Conservation (phyloP, 2,329 filamentous ascomycete species). For the Septoria linicola region DNA sequence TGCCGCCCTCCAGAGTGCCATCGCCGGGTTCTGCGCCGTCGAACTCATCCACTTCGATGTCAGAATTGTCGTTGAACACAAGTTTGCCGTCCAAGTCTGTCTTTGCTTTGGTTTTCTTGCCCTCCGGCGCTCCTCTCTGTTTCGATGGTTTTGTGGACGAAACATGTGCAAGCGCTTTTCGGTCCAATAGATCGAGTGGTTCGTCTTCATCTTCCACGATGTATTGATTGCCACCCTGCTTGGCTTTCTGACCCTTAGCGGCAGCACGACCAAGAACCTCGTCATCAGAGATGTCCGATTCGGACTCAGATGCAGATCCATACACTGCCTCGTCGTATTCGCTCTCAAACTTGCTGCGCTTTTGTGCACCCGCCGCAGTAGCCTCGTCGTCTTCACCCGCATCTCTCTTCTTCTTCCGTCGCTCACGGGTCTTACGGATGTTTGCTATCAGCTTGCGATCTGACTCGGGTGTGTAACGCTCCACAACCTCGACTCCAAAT, state of each 20-base stretch:
- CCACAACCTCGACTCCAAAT: slow-evolving; percentile 79
- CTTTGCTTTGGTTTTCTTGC: slow-evolving; percentile 60
- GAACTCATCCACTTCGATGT: slow-evolving; percentile 55
- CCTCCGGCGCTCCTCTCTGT: slow-evolving; percentile 48
- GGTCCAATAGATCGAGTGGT: slow-evolving; percentile 88
- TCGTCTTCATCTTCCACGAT: slow-evolving; percentile 95
- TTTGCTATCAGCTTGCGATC: slow-evolving; percentile 90
- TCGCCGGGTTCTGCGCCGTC: slow-evolving; percentile 49
- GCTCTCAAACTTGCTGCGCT: slow-evolving; percentile 73
- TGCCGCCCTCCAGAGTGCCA: slow-evolving; percentile 49
- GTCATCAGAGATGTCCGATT: slow-evolving; percentile 62
- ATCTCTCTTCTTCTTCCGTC: slow-evolving; percentile 84
- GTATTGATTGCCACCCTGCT: slow-evolving; percentile 61
- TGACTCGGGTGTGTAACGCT: slow-evolving; percentile 76
- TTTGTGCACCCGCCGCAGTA: slow-evolving; percentile 38
- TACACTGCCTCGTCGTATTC: slow-evolving; percentile 97
- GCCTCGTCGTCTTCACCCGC: slow-evolving; percentile 59
- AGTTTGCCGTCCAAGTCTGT: slow-evolving; percentile 77
- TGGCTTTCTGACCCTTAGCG: slow-evolving; percentile 57
- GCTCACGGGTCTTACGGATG: slow-evolving; percentile 91
- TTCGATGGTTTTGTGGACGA: slow-evolving; percentile 81
- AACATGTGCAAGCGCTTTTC: slow-evolving; percentile 85
- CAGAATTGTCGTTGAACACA: slow-evolving; percentile 59
- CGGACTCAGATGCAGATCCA: slow-evolving; percentile 57
- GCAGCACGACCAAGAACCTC: slow-evolving; percentile 53